Evolutionary conservation across 2,329 filamentous ascomycete genomes (phyloP).

Genomic region (Ramularia endophylla): DNA sequence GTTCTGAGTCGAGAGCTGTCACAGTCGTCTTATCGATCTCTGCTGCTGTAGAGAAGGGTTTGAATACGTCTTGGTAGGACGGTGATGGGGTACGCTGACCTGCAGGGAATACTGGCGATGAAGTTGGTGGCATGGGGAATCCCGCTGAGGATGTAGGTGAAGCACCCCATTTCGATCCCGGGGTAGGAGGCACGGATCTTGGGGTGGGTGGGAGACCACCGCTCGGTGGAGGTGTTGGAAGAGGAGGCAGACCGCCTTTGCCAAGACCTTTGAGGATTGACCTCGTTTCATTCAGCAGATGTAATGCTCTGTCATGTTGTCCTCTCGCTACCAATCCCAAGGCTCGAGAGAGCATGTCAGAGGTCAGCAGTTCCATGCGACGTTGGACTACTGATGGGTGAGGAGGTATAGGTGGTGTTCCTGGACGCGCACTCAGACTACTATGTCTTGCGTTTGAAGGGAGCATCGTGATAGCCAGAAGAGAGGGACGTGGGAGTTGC

Average conservation of each 20-base stretch:
- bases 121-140: conserved; percentile 11
- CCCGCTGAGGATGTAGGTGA: conserved; percentile 14
- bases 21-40: conserved; percentile 84
- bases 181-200: conserved; percentile 7
- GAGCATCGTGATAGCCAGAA: conserved; percentile 93
- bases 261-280: conserved; percentile 94
- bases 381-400: conserved; percentile 93
- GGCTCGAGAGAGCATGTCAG: conserved; percentile 93
- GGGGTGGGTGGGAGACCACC: conserved; percentile 35
- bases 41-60: conserved; percentile 53
- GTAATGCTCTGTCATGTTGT: conserved; percentile 89
- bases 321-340: conserved; percentile 84
- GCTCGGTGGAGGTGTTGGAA: conserved; percentile 55
- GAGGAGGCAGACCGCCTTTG: conserved; percentile 87
- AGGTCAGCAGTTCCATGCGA: conserved; percentile 95
- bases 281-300: conserved; percentile 84
- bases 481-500: conserved; percentile 80
- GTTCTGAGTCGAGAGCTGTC: conserved; percentile 79
- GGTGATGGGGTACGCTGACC: conserved; percentile 37
- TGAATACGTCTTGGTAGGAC: conserved; percentile 27
- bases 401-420: conserved; percentile 79
- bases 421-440: conserved; percentile 31
- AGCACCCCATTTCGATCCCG: neutral
- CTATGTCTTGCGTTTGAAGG: conserved; percentile 47
- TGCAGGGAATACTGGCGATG: conserved; percentile 1